Base-by-base conservation (phyloP, 2,329 filamentous ascomycete genomes). In the Colletotrichum magnum region DNA sequence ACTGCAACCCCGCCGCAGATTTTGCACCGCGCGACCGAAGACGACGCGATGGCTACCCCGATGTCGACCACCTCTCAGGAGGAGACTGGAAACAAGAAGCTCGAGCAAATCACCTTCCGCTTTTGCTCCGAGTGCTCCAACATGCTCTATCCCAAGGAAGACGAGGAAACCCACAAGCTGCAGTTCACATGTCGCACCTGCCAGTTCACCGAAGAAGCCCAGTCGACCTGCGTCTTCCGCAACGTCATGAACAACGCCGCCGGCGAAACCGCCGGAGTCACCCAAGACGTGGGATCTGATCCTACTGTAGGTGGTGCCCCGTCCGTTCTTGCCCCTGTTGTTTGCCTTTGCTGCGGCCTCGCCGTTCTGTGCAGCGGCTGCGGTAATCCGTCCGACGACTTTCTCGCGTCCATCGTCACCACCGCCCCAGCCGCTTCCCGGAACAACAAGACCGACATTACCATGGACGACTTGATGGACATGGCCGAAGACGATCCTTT, bases 121-220 rank as follows among this genome's bases (percentile, higher is more conserved):
- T 99, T 99, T 88, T 99, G 96, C 86, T 94, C 94, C 75, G 96
- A 99, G 87, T 99, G 96, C 85, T 97, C 95, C 76, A 99, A 99
- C 87, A 93, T 99, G 89, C 87, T 99, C 64, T 98, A 98, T 79
- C 96, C 96, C 58, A 96, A 97, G 83, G 97, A 99, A 86, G 94
- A 99, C 82, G 90, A 92, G 72, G 87, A 91, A 71, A 90, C 90
- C 71, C 93, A 93, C 84, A 92, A 91, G 76, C 91, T 99, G 74
- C 92, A 97, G 85, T 99, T 97, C 83, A 94, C 94, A 72, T 99
- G 96, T 86, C 93, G 95, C 75, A 98, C 95, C 66, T 99, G 96
- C 85, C 92, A 94, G 78, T 97, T 94, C 83, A 93, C 92, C 76
- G 94, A 97, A 79, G 90, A 92, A 72, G 95, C 95, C 39, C 90